phyloP scores from a whole-genome alignment of 345 rosid genomes.

The Geranium brycei region DNA sequence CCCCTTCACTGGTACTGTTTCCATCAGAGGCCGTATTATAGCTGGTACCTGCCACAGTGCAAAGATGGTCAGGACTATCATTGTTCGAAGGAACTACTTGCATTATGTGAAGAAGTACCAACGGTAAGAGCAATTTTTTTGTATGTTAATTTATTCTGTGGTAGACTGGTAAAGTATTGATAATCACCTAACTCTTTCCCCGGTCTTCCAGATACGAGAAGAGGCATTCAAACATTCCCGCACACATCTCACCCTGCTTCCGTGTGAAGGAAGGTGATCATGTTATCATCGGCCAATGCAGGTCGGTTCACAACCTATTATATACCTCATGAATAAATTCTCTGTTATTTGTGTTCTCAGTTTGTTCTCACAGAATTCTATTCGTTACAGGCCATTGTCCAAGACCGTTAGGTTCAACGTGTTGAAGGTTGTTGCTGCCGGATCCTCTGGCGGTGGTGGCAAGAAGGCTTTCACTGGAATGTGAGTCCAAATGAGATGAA shows the following conservation, averaged over 20 bases:
- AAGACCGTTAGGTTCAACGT: conserved; percentile 27
- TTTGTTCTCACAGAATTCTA: not conserved
- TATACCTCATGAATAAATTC: not conserved
- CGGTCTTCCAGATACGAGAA: conserved; percentile 19
- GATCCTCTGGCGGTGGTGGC: conserved; percentile 19
- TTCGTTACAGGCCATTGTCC: conserved; percentile 18
- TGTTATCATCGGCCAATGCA: conserved; percentile 30
- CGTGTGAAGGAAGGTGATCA: conserved; percentile 27
- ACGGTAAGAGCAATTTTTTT: conserved; percentile 3
- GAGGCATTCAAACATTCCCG: conserved; percentile 26
- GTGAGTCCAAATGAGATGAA: not conserved
- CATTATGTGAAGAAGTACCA: conserved; percentile 27
- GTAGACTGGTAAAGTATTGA: not conserved
- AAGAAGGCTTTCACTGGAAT: conserved; percentile 3
- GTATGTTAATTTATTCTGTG: not conserved
- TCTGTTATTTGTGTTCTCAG: not conserved
- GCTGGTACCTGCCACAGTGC: conserved; percentile 28
- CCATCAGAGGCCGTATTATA: conserved; percentile 26
- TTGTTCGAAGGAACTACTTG: conserved; percentile 21
- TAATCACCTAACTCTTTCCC: not conserved
- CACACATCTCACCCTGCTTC: conserved; percentile 26
- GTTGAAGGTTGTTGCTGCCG: conserved; percentile 23
- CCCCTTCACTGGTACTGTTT: conserved; percentile 25
- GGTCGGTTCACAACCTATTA: conserved; percentile 8
- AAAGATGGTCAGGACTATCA: conserved; percentile 23